A percentile compares a stretch with the other conserved stretches of the same genome.
These are phyloP conservation scores for Serpula lacrymans DNA, from an alignment of 768 basidiomycete genomes.

Conservation along the genomic window DNA sequence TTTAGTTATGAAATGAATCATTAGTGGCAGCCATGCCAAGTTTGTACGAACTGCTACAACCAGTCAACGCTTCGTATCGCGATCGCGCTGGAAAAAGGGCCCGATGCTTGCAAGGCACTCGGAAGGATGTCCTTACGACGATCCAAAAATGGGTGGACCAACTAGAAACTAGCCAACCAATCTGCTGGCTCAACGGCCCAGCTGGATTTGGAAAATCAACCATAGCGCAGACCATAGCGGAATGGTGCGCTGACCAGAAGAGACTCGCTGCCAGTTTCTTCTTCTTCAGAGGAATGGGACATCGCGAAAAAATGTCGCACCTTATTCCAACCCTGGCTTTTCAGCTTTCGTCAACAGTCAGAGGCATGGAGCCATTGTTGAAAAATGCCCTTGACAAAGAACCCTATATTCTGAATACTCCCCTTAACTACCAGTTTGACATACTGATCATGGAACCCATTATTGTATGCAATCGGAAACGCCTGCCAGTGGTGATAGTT, in stretches of 20 bases:
- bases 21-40: too few relatives aligned
- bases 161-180: constrained; percentile 7
- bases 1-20: too few relatives aligned
- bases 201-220: constrained; percentile 28
- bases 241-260: constrained; percentile 12
- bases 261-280: constrained; percentile 24
- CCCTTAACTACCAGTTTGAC: constrained; percentile 5
- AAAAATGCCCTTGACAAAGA: constrained; percentile 15
- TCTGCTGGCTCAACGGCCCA: constrained; percentile 24
- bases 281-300: constrained; percentile 16
- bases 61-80: too few relatives aligned
- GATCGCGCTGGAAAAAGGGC: too few relatives aligned
- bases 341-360: too few relatives aligned
- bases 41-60: too few relatives aligned
- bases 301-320: neutral
- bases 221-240: constrained; percentile 18
- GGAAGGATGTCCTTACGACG: constrained; percentile 17
- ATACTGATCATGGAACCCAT: neutral
- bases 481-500: constrained; percentile 12
- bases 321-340: constrained; percentile 20
- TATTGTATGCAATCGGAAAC: constrained; percentile 2
- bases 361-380: too few relatives aligned
- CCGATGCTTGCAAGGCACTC: constrained; percentile 19
- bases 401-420: constrained; percentile 31
- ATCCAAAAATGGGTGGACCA: constrained; percentile 22